Evolutionary conservation across 2,329 filamentous ascomycete species (phyloP).

Genomic region (Pseudogymnoascus sp.): DNA sequence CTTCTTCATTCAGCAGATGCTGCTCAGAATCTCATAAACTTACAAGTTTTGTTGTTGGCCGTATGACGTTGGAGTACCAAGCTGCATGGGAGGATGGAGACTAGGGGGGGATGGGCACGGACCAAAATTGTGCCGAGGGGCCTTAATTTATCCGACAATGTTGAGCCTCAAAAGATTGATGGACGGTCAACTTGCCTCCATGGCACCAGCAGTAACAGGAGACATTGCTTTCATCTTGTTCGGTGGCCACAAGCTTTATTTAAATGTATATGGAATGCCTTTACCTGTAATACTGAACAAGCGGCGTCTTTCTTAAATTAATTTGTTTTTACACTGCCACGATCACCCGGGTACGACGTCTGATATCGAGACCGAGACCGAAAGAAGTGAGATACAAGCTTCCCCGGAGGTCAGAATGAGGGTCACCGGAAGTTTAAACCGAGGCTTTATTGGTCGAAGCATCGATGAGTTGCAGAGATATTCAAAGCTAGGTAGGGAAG

Average conservation of each 20-base stretch:
- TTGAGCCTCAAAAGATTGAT: not conserved
- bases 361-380: not conserved
- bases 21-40: not conserved
- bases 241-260: not conserved
- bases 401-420: conserved; percentile 36
- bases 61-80: not conserved
- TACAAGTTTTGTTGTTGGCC: not conserved
- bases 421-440: conserved; percentile 37
- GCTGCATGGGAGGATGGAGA: not conserved
- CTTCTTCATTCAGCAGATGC: not conserved
- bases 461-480: conserved; percentile 51
- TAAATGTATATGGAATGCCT: not conserved
- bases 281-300: not conserved
- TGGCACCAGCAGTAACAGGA: not conserved
- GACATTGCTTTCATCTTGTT: not conserved
- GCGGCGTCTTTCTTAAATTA: not conserved
- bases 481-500: conserved; percentile 42
- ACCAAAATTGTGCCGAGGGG: not conserved
- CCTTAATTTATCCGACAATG: not conserved
- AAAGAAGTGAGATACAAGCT: not conserved
- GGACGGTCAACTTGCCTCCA: not conserved
- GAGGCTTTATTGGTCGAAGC: conserved; percentile 50
- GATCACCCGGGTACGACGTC: not conserved
- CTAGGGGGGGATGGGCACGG: not conserved
- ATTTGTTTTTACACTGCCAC: not conserved